Base-by-base conservation (phyloP, 2,329 filamentous ascomycete genomes). In the Pyrenophora seminiperda region DNA sequence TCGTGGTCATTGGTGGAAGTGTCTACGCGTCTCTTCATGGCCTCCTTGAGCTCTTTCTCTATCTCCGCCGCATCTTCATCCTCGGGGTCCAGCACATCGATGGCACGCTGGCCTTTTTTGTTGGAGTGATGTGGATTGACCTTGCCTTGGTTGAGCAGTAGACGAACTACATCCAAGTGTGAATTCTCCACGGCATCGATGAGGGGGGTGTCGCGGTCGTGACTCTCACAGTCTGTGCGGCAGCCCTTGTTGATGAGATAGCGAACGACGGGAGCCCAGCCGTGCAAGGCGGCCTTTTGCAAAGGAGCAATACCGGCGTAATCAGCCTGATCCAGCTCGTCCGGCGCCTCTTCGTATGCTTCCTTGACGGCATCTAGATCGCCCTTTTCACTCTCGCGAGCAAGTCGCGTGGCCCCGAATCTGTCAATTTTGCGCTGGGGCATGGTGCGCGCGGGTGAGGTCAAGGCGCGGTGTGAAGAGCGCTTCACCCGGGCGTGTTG, bases 111-210 rank as follows among this genome's bases (percentile, higher is more conserved):
- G 4, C 94, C 94, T 63, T 91, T 88, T n/a, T 90, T 86, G 68
- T 97, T 97, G 38, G 91, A 87, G 60, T 91, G 89, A 41, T 91
- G 86, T 40, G 94, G 94, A 67, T 99, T 95, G 10, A 96, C 93
- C 9, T 62, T 61, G 3, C 92, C 93, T 48, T 92, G 88, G 47
- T 88, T 84, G 2, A 99, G 79, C 27, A 99, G 77, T 7, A 96
- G 79, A 65, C 86, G 90, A 33, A 99, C 89, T 3, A 97, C 93
- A 14, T 89, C 89, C 6, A 96, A 72, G 68, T 99, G 92, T 1
- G 90, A 90, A 65, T 99, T 99, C 62, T 97, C 94, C 20, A 97
- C 91, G 4, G 94, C 94, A 76, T 99, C 94, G 45, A 99, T 87
- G 29, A 99, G 81, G 20, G 94, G 94, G 0, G 94, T 97, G 65